Evolutionary conservation across 805 yeast species (phyloP), one percentile per base, ranked within the genome.

Genomic region (Metahyphopichia silvanorum): DNA sequence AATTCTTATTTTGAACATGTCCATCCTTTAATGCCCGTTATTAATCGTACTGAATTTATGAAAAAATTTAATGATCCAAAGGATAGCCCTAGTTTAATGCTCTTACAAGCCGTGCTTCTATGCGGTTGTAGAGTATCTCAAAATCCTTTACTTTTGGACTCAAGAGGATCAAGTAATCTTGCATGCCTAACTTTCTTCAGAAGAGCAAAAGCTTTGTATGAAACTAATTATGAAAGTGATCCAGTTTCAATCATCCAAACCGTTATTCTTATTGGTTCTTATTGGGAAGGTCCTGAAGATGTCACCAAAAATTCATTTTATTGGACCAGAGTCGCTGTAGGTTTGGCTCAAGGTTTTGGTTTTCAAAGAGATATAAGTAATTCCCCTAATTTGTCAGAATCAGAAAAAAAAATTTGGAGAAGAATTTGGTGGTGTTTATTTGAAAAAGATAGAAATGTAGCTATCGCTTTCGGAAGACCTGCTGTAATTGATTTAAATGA

Each of bases 351-450:
- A 50, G 83, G 85, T 9, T 71, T 77, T 47, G 95, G 95, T 1
- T 63, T 86, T 43, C 93, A 86, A 53, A 66, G 86, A 41, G 75
- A 68, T 39, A 68, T 74, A 25, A 57, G 63, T 14, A 54, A 50
- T 17, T 56, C 72, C 29, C 54, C 71, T 18, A 53, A 52, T 12
- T 51, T 66, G 14, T 68, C 74, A 29, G 46, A 57, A 16, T 34
- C 55, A 30, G 62, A 66, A 27, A 62, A 60, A 44, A 74, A 74
- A 38, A 51, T 78, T 24, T 77, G 82, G 71, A 71, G 81, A 43
- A 63, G 88, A 26, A 66, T 82, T 10, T 85, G 88, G 86, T 85
- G 94, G 94, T 66, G 77, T 40, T 57, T 86, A 14, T 81, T 79
- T 52, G 74, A 77, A 37, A 78, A 85, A 44, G 95, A 85, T 55